Evolutionary conservation across 306 rosid genomes (phyloP), one percentile per base, ranked within the genome.

Genomic region (Herpetospermum pedunculosum): DNA sequence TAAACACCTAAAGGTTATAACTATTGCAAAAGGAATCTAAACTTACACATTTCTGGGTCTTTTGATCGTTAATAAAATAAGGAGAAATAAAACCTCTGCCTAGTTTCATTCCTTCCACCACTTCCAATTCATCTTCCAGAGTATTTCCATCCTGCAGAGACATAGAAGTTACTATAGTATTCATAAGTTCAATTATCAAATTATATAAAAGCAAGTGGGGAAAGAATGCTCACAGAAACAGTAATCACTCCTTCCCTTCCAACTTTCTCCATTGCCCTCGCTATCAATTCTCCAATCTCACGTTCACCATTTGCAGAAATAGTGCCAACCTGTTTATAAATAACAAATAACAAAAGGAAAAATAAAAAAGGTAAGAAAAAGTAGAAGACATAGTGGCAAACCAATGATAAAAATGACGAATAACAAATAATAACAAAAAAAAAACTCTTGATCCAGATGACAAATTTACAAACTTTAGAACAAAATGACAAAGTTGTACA

Each of bases 181-280:
- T 38, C 6, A 38, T 13, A 23, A 43, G 55, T 38, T 57, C 48
- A 46, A 65, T 55, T 28, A 40, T 29, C 77, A 74, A 21, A 19
- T 9, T 12, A 53, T 35, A 54, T 26, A 38, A 57, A 55, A 72
- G 82, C 26, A 68, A 34, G 23, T 19, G 72, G 63, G 40, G 48
- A 64, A 68, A 43, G 38, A 25, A 68, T 67, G 70, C 96, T 80
- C 81, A 94, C 98, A 52, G 90, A 77, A 57, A 94, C 96, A 37
- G 97, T 94, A 74, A 94, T 91, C 70, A 94, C 94, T 79, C 98
- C 98, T 80, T 91, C 91, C 89, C 89, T 91, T 72, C 98, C 97
- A 81, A 94, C 98, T 85, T 89, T 91, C 83, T 89, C 98, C 98
- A 94, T 91, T 78, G 98, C 98, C 77, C 86, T 94, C 18, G 92